These are phyloP conservation scores for Hanseniaspora lachancei DNA, from an alignment of 805 yeast genomes.

Conservation along the genomic window DNA sequence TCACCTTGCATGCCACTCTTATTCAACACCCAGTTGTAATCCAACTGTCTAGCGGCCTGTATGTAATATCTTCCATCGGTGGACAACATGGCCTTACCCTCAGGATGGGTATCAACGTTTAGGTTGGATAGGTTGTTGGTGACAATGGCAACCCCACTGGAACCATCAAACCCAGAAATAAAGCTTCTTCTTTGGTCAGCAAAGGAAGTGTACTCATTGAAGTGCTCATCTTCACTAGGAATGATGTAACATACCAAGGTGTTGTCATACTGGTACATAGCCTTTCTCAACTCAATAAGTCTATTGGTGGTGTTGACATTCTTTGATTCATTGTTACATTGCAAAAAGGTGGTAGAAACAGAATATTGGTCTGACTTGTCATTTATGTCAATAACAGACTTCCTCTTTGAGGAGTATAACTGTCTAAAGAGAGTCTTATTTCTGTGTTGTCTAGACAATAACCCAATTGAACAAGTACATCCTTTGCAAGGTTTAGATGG, in stretches of 20 bases:
- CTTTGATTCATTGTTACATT: slow-evolving; percentile 25
- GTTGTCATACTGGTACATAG: slow-evolving; percentile 44
- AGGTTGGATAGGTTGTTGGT: slow-evolving; percentile 36
- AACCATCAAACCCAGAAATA: slow-evolving; percentile 81
- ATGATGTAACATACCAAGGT: slow-evolving; percentile 57
- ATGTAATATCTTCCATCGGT: slow-evolving; percentile 92
- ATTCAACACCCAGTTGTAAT: slow-evolving; percentile 62
- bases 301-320: slow-evolving; percentile 48
- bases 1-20: slow-evolving; percentile 62
- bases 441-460: slow-evolving; percentile 52
- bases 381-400: slow-evolving; percentile 18
- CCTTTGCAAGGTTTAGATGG: slow-evolving; percentile 47
- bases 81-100: slow-evolving; percentile 63
- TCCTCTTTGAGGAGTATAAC: slow-evolving; percentile 15
- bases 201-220: slow-evolving; percentile 72
- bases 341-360: slow-evolving; percentile 20
- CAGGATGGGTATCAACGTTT: slow-evolving; percentile 28
- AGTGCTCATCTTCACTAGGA: slow-evolving; percentile 88
- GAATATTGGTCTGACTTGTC: slow-evolving; percentile 27
- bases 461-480: slow-evolving; percentile 78
- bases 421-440: slow-evolving; percentile 41
- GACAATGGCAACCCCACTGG: slow-evolving; percentile 85
- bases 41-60: slow-evolving; percentile 78
- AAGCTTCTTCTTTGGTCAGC: slow-evolving; percentile 74
- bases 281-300: slow-evolving; percentile 44